A percentile compares a stretch with the other conserved stretches of the same genome.
Conservation (phyloP, 2,329 filamentous ascomycete genomes). For the Fusarium globosum region DNA sequence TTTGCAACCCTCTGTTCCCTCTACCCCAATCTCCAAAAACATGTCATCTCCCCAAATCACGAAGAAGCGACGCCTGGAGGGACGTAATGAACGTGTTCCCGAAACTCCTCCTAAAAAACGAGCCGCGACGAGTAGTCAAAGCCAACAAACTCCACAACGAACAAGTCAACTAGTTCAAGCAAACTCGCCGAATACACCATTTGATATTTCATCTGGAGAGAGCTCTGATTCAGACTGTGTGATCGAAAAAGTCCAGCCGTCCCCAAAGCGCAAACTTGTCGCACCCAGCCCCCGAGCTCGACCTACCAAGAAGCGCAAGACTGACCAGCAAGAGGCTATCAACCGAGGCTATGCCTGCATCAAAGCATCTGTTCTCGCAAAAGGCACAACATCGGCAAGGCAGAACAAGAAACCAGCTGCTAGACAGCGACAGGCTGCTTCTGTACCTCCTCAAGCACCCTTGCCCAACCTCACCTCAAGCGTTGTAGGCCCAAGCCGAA, state of each 20-base stretch:
- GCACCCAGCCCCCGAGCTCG: neutral
- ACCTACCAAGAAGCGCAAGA: conserved; percentile 16
- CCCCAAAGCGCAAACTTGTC: conserved; percentile 28
- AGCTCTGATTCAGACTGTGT: conserved; percentile 31
- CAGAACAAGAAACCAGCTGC: neutral
- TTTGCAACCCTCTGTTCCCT: neutral
- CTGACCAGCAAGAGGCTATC: neutral
- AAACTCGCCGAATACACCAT: conserved; percentile 30
- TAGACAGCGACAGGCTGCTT: neutral
- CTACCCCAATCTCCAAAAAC: neutral
- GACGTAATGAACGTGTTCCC: conserved; percentile 1
- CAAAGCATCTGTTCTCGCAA: neutral
- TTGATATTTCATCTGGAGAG: conserved; percentile 35
- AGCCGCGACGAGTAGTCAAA: neutral
- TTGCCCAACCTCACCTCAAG: neutral
- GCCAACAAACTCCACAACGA: conserved; percentile 4
- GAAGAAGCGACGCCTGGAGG: neutral
- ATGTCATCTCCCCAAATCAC: conserved; percentile 9
- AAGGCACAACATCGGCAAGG: neutral
- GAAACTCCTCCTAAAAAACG: conserved; percentile 11
- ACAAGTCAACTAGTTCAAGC: conserved; percentile 2
- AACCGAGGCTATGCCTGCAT: neutral
- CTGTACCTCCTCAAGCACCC: neutral
- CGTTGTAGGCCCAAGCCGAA: neutral
- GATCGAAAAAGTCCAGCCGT: conserved; percentile 16